phyloP scores from a whole-genome alignment of 2,329 filamentous ascomycete species.

The Xylariomycetidae sp. region DNA sequence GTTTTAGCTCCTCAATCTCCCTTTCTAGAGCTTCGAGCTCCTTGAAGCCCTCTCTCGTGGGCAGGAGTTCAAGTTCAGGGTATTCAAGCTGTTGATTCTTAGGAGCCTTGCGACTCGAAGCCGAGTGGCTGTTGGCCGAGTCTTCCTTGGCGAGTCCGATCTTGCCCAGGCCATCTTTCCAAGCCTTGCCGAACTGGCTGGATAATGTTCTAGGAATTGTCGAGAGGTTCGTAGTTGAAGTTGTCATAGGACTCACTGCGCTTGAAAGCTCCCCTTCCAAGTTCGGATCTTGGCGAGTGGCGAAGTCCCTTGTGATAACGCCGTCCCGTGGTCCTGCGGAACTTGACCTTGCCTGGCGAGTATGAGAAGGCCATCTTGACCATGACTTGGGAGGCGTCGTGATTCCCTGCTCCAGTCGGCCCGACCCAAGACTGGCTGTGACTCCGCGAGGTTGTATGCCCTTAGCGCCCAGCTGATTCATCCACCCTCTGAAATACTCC shows the following conservation, averaged over 20 bases:
- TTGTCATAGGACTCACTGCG: too few relatives aligned
- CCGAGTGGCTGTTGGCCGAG: too few relatives aligned
- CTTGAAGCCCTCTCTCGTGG: slow-evolving; percentile 24
- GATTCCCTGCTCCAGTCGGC: too few relatives aligned
- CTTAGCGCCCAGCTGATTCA: too few relatives aligned
- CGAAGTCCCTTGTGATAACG: slow-evolving; percentile 23
- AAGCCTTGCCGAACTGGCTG: slow-evolving; percentile 16
- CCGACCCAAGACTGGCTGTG: too few relatives aligned
- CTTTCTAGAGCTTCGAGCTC: slow-evolving; percentile 28
- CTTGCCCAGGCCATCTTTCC: slow-evolving; percentile 20
- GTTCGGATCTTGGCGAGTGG: too few relatives aligned
- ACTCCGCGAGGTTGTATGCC: too few relatives aligned
- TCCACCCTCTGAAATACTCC: too few relatives aligned
- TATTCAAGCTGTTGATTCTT: slow-evolving; percentile 29
- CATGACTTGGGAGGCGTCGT: slow-evolving; percentile 24
- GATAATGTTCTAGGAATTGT: slow-evolving; percentile 22
- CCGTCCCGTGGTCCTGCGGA: slow-evolving; percentile 20
- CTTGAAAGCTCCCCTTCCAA: too few relatives aligned
- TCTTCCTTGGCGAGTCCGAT: slow-evolving; percentile 13
- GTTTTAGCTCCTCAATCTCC: slow-evolving; percentile 28
- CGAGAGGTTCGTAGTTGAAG: too few relatives aligned
- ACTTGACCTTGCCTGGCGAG: slow-evolving; percentile 21
- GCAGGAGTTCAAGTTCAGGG: slow-evolving; percentile 31
- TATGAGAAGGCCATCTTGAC: slow-evolving; percentile 30
- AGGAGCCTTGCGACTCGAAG: too few relatives aligned